A percentile compares a stretch with the other conserved stretches of the same genome.
Conservation (phyloP, 306 rosid genomes). For the Dryas octopetala region DNA sequence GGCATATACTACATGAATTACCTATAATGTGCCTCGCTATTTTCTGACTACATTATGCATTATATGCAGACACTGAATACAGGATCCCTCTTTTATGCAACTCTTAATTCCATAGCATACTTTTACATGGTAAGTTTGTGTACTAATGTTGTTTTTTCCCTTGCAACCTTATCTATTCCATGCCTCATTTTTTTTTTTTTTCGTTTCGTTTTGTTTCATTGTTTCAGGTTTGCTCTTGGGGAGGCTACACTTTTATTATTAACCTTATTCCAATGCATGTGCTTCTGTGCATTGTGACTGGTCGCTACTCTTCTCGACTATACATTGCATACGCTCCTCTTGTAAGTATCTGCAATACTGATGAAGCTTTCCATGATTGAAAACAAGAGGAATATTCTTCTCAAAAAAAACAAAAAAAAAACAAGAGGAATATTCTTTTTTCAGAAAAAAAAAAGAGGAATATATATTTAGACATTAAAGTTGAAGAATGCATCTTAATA, state of each 20-base stretch:
- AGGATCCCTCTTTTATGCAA: conserved; percentile 97
- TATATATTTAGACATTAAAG: neutral
- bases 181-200: conserved; percentile 22
- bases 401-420: too few species aligned
- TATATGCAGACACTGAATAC: conserved; percentile 84
- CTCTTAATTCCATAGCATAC: conserved; percentile 89
- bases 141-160: conserved; percentile 19
- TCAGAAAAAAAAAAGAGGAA: neutral
- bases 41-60: conserved; percentile 39
- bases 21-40: conserved; percentile 17
- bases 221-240: conserved; percentile 98
- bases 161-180: conserved; percentile 15
- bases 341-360: conserved; percentile 56
- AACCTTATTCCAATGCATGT: conserved; percentile 99
- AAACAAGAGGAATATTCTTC: neutral
- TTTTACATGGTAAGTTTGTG: conserved; percentile 81
- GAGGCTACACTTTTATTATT: conserved; percentile 98
- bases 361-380: conserved; percentile 1
- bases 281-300: conserved; percentile 91
- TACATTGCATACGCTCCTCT: conserved; percentile 97
- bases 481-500: neutral
- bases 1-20: conserved; percentile 13
- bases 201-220: conserved; percentile 20
- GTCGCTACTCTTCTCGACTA: conserved; percentile 91
- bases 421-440: too few species aligned